These are phyloP conservation scores for Mortierella sp. DNA, from an alignment of 371 early-diverging fungal genomes.

Conservation along the genomic window DNA sequence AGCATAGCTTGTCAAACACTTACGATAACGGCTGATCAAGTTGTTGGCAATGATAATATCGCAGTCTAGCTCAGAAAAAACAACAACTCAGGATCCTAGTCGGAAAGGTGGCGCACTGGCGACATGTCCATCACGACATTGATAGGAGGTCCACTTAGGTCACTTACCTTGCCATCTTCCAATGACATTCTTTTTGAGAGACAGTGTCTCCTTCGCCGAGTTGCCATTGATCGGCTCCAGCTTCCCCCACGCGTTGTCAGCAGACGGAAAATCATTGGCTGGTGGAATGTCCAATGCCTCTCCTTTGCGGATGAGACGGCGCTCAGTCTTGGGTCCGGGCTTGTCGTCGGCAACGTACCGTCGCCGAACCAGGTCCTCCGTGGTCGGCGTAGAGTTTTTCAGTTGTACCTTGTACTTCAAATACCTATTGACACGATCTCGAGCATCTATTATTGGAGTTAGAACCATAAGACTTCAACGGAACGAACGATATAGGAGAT, in stretches of 20 bases:
- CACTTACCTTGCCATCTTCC: neutral
- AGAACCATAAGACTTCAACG: neutral
- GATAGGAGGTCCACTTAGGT: neutral
- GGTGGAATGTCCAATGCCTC: neutral
- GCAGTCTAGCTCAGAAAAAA: conserved; percentile 5
- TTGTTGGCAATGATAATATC: neutral
- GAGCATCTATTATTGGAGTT: neutral
- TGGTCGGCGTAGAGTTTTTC: neutral
- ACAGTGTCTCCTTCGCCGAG: neutral
- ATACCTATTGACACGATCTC: neutral
- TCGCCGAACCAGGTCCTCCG: neutral
- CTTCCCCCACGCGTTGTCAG: neutral
- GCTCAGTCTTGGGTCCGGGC: neutral
- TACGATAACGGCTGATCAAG: neutral
- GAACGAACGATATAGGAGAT: no score
- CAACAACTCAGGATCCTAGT: no score
- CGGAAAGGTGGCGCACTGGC: neutral
- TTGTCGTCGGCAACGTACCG: neutral
- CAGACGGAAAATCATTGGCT: neutral
- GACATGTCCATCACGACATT: neutral
- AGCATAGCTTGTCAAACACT: neutral
- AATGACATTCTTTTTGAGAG: neutral
- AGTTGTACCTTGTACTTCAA: neutral
- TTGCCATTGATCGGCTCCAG: neutral
- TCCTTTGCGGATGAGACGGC: neutral